phyloP scores from a whole-genome alignment of 495 filamentous ascomycete species.

The Daldinia caldariorum region DNA sequence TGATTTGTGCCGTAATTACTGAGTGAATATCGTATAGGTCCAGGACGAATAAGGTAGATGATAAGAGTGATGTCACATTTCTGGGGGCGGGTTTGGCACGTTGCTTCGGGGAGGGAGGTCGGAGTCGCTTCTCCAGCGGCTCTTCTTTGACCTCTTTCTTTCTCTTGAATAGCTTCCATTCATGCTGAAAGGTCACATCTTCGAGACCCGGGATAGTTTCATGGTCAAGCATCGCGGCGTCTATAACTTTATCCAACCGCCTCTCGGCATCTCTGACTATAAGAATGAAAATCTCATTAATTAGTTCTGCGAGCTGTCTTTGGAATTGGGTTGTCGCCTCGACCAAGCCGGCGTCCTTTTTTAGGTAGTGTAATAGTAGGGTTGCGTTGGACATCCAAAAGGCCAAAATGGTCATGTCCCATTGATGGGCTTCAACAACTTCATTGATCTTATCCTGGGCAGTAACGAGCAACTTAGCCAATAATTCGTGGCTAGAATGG shows the following conservation, averaged over 20 bases:
- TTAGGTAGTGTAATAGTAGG: slow-evolving; percentile 91
- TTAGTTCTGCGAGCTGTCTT: slow-evolving; percentile 89
- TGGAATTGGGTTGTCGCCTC: slow-evolving; percentile 90
- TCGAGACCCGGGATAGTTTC: slow-evolving; percentile 98
- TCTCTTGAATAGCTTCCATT: slow-evolving; percentile 95
- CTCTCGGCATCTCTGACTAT: slow-evolving; percentile 98
- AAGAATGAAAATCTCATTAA: slow-evolving; percentile 99
- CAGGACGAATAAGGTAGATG: slow-evolving; percentile 95
- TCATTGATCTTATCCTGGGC: slow-evolving; percentile 97
- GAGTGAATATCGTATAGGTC: slow-evolving; percentile 99
- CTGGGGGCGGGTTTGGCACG: slow-evolving; percentile 90
- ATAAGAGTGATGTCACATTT: slow-evolving; percentile 96
- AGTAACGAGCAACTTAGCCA: slow-evolving; percentile 79
- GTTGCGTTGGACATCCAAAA: slow-evolving; percentile 99
- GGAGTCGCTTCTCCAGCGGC: slow-evolving; percentile 88
- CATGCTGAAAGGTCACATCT: slow-evolving; percentile 94
- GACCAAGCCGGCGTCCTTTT: slow-evolving; percentile 87
- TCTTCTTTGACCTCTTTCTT: slow-evolving; percentile 88
- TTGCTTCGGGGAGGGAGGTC: slow-evolving; percentile 94
- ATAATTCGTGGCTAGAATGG: slow-evolving; percentile 85
- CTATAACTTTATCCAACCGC: slow-evolving; percentile 94
- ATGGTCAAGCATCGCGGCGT: slow-evolving; percentile 93
- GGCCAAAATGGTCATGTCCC: slow-evolving; percentile 99
- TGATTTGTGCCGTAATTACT: slow-evolving; percentile 90
- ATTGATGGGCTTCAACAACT: slow-evolving; percentile 92